Evolutionary conservation across 495 filamentous ascomycete genomes (phyloP), one percentile per base, ranked within the genome.

Genomic region (Hypoxylon perforatum): DNA sequence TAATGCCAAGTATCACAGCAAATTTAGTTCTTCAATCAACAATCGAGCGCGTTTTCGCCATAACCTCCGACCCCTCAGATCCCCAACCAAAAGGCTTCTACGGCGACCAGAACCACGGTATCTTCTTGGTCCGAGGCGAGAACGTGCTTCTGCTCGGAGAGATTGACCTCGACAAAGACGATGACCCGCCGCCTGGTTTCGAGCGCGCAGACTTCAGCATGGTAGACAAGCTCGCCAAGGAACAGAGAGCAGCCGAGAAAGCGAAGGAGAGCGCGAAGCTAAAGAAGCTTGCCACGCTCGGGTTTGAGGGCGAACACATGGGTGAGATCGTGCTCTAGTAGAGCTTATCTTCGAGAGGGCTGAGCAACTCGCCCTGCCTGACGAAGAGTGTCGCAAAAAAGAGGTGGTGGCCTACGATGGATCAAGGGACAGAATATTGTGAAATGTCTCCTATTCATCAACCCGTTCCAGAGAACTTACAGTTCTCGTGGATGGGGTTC

Each of bases 1-100:
- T 38, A 38, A 38, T 11, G 9, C 14, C 35, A 38, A 11, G n/a
- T n/a, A 28, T 28, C 14, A 38, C 68, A 97, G 94, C 94, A 47
- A 99, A 99, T 77, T 83, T 99, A 42, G 92, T 97, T 36, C 87
- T 99, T 54, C 93, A 97, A 73, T 92, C 92, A 62, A 96, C 94
- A 7, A 82, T 91, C 67, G 95, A 99, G 78, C 84, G 94, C 12
- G 83, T 97, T 55, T 97, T 92, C 71, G 88, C 84, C 81, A 55
- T 81, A 75, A 41, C 72, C 11, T 62, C 70, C 12, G 62, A 57
- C 22, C 70, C 70, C 23, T 30, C 63, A 6, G 61, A 69, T 14
- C 41, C 65, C n/a, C 69, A 61, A 21, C 69, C 54, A 3, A 65
- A 42, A 38, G 84, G 80, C 47, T 80, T 92, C 28, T 98, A 93